Conservation (phyloP, 2,329 filamentous ascomycete species). For the Fusarium tanahbumbuense region DNA sequence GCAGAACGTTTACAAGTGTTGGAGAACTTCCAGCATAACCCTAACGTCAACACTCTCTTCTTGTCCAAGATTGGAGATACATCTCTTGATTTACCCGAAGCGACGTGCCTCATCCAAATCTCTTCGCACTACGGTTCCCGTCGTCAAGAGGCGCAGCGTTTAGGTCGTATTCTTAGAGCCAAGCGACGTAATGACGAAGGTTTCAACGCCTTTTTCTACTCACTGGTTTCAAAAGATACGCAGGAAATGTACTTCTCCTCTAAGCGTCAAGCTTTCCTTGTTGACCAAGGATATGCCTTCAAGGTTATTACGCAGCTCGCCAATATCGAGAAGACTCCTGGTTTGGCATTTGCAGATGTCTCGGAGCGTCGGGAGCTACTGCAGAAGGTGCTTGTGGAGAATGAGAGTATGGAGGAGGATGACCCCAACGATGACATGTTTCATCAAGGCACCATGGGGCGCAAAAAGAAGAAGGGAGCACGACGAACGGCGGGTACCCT, state of each 20-base stretch:
- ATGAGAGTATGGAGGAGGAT: constrained; percentile 80
- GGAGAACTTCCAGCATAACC: constrained; percentile 95
- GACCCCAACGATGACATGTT: constrained; percentile 64
- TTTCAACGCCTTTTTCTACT: constrained; percentile 99
- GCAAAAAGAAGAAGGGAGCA: constrained; percentile 68
- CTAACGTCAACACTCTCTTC: constrained; percentile 90
- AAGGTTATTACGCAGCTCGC: constrained; percentile 97
- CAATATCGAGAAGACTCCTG: constrained; percentile 86
- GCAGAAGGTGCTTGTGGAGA: constrained; percentile 88
- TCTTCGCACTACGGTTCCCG: constrained; percentile 97
- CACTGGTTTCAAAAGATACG: constrained; percentile 95
- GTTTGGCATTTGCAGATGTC: constrained; percentile 82
- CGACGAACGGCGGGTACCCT: constrained; percentile 86
- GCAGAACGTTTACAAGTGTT: constrained; percentile 87
- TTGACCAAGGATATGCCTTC: constrained; percentile 98
- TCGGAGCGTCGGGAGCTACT: constrained; percentile 86
- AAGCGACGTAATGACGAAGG: constrained; percentile 97
- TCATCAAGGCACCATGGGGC: constrained; percentile 59
- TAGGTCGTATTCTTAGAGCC: constrained; percentile 92
- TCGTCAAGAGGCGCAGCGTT: constrained; percentile 92
- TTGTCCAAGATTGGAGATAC: constrained; percentile 98
- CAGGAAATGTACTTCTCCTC: constrained; percentile 98
- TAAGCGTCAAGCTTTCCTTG: constrained; percentile 94
- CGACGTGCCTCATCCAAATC: constrained; percentile 96
- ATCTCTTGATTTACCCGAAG: constrained; percentile 95